These are phyloP conservation scores for Nymphaea colorata DNA, from an alignment of 164 flowering plant species.

Conservation along the genomic window DNA sequence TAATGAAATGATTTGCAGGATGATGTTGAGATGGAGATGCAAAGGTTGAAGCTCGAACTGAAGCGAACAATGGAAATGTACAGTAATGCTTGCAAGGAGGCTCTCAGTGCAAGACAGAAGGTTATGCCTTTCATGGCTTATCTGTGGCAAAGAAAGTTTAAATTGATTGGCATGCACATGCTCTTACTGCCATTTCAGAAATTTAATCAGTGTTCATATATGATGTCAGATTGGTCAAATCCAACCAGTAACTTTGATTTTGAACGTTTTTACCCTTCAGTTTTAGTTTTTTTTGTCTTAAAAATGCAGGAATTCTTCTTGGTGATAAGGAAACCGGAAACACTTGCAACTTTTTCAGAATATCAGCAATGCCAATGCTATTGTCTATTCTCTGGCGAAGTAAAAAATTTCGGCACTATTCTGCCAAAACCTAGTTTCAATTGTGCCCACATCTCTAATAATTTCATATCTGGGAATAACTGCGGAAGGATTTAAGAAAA, in stretches of 20 bases:
- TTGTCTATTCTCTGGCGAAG: too few species aligned
- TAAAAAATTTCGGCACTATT: too few species aligned
- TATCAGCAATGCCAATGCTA: too few species aligned
- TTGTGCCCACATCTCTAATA: neutral
- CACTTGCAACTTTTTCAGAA: too few species aligned
- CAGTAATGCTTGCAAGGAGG: conserved; percentile 11
- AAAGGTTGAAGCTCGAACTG: conserved; percentile 13
- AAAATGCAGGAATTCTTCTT: too few species aligned
- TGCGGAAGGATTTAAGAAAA: too few species aligned
- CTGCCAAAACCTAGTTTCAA: neutral
- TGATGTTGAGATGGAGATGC: conserved; percentile 14
- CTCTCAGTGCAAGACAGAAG: conserved; percentile 11
- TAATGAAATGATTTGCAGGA: conserved; percentile 5
- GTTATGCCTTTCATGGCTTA: conserved; percentile 1
- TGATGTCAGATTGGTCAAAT: neutral
- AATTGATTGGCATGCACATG: neutral
- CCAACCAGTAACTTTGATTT: too few species aligned
- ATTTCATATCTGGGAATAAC: too few species aligned
- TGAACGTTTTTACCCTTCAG: too few species aligned
- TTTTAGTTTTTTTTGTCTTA: too few species aligned
- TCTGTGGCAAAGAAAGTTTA: neutral
- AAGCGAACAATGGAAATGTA: conserved; percentile 17
- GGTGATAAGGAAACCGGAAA: too few species aligned
- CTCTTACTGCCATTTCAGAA: neutral
- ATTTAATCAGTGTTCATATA: neutral